Conservation (phyloP, 768 basidiomycete species). For the Leucocoprinus birnbaumii region DNA sequence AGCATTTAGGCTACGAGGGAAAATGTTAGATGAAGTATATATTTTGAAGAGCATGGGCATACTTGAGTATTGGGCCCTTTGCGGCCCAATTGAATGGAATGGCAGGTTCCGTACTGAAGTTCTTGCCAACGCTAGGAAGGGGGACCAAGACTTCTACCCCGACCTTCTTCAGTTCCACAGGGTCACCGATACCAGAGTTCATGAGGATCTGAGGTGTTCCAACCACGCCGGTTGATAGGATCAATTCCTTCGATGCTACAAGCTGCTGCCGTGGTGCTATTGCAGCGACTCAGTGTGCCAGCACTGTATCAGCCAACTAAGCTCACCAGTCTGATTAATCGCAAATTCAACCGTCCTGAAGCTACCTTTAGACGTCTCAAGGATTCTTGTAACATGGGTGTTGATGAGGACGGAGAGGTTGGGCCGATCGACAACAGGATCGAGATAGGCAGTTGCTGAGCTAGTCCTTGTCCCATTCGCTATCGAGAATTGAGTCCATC, state of each 20-base stretch:
- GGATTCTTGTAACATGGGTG: constrained; percentile 3
- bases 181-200: constrained; percentile 7
- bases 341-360: constrained; percentile 5
- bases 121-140: constrained; percentile 5
- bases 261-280: constrained; percentile 2
- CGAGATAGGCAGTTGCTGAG: constrained; percentile 7
- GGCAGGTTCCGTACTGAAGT: constrained; percentile 3
- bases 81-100: constrained; percentile 5
- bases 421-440: constrained; percentile 6
- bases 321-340: constrained; percentile 1
- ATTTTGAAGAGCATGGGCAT: neutral
- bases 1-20: neutral
- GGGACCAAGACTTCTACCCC: neutral
- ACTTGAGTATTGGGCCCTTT: constrained; percentile 2
- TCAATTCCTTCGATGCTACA: neutral
- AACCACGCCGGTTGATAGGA: constrained; percentile 3
- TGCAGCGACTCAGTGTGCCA: too few species aligned
- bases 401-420: constrained; percentile 6
- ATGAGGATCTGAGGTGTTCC: constrained; percentile 5
- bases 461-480: constrained; percentile 11
- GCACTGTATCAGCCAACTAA: too few species aligned
- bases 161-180: neutral
- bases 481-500: constrained; percentile 8
- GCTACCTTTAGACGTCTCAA: neutral
- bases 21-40: neutral